phyloP scores from a whole-genome alignment of 805 yeast species.

The Ogataea angusta region DNA sequence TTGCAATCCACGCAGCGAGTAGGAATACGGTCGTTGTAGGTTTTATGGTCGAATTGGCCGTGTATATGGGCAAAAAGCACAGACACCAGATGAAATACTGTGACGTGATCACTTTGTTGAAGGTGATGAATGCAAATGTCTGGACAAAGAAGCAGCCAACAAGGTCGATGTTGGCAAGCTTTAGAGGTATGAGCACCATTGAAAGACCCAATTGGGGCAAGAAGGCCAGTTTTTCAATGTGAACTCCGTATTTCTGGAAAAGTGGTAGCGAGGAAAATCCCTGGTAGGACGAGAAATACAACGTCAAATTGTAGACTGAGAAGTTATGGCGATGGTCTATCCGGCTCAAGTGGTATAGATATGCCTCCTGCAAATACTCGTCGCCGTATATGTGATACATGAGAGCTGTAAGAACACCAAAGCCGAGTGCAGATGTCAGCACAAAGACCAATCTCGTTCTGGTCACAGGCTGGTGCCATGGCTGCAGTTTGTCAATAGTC shows the following conservation, averaged over 20 bases:
- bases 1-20: constrained; percentile 56
- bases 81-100: constrained; percentile 96
- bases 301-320: constrained; percentile 74
- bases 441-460: constrained; percentile 40
- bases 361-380: constrained; percentile 74
- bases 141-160: constrained; percentile 64
- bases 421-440: constrained; percentile 39
- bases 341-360: constrained; percentile 76
- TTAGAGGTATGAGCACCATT: constrained; percentile 55
- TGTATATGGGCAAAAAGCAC: constrained; percentile 73
- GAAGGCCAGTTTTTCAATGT: constrained; percentile 56
- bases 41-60: constrained; percentile 44
- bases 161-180: constrained; percentile 39
- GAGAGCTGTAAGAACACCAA: constrained; percentile 43
- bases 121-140: constrained; percentile 73
- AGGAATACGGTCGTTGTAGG: constrained; percentile 40
- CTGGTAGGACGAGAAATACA: constrained; percentile 57
- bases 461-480: constrained; percentile 41
- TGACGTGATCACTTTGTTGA: constrained; percentile 83
- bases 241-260: constrained; percentile 10
- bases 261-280: constrained; percentile 13
- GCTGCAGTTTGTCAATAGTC: constrained; percentile 26
- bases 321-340: constrained; percentile 95
- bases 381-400: constrained; percentile 73
- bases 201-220: constrained; percentile 74